phyloP scores from a whole-genome alignment of 1,284 basidiomycete genomes.

The Blastosporella zonata region DNA sequence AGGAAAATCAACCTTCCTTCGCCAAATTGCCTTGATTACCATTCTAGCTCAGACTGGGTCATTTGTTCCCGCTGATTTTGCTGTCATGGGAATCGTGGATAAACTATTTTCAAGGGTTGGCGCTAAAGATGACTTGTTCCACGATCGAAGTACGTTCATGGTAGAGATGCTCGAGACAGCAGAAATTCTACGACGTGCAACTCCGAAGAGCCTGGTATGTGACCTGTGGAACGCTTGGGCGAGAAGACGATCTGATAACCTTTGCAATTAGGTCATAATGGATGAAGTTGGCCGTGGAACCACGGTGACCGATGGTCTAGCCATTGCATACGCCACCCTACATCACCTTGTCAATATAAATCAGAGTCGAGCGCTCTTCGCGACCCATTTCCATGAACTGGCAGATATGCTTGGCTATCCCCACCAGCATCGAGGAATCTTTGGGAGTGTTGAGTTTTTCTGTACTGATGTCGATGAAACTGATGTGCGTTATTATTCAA shows the following conservation, averaged over 20 bases:
- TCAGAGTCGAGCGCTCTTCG: constrained; percentile 83
- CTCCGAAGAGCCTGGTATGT: constrained; percentile 73
- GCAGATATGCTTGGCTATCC: constrained; percentile 77
- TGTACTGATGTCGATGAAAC: constrained; percentile 85
- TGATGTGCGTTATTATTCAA: constrained; percentile 44
- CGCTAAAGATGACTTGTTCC: constrained; percentile 92
- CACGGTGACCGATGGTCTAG: constrained; percentile 86
- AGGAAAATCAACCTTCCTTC: constrained; percentile 89
- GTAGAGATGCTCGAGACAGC: constrained; percentile 88
- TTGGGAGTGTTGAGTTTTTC: constrained; percentile 74
- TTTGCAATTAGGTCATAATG: constrained; percentile 84
- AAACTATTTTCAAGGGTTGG: constrained; percentile 93
- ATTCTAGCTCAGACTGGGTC: constrained; percentile 92
- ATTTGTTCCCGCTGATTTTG: constrained; percentile 86
- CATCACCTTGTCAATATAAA: constrained; percentile 79
- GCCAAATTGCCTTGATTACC: constrained; percentile 88
- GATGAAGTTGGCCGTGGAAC: constrained; percentile 97
- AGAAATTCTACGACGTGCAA: constrained; percentile 80
- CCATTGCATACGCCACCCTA: constrained; percentile 90
- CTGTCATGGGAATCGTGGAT: constrained; percentile 85
- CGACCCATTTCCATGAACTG: constrained; percentile 96
- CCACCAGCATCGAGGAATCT: constrained; percentile 39
- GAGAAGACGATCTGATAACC: not conserved
- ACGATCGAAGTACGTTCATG: constrained; percentile 93
- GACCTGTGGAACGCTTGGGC: not conserved